Conservation (phyloP, 805 yeast genomes). For the Hermanozyma aechmeae region DNA sequence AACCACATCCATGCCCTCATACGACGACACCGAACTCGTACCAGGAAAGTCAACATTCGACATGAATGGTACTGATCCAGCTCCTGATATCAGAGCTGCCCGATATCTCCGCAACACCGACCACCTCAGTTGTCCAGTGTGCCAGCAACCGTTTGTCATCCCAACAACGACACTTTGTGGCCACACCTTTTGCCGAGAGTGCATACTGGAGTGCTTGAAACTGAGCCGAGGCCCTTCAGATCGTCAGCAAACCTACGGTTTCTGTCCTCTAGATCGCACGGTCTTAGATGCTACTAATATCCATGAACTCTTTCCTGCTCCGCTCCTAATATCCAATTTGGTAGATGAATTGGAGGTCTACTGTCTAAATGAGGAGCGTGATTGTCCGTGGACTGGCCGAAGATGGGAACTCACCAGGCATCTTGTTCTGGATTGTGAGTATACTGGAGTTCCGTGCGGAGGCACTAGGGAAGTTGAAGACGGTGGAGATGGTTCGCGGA, state of each 20-base stretch:
- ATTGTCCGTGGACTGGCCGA: constrained; percentile 49
- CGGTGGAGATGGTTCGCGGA: background rate
- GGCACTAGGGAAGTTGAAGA: constrained; percentile 10
- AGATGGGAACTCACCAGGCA: constrained; percentile 53
- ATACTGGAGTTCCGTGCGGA: constrained; percentile 26
- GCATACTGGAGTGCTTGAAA: constrained; percentile 38
- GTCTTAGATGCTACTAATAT: constrained; percentile 25
- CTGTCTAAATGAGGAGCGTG: constrained; percentile 44
- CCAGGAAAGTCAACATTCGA: constrained; percentile 1
- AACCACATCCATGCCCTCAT: too few species aligned
- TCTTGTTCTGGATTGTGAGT: constrained; percentile 24
- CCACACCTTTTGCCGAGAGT: constrained; percentile 55
- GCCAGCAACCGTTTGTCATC: constrained; percentile 52
- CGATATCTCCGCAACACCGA: constrained; percentile 4
- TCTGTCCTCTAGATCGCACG: constrained; percentile 57
- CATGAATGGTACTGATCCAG: background rate
- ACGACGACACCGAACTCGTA: background rate
- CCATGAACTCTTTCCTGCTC: constrained; percentile 36
- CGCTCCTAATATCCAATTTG: constrained; percentile 48
- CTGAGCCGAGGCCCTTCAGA: constrained; percentile 15
- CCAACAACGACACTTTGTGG: constrained; percentile 62
- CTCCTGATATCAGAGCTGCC: constrained; percentile 2
- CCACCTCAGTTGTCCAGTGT: constrained; percentile 46
- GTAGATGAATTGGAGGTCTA: constrained; percentile 50
- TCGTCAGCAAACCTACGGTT: constrained; percentile 1